Evolutionary conservation across 106 monocot genomes (phyloP).

Genomic region (Dendrobium officinale): DNA sequence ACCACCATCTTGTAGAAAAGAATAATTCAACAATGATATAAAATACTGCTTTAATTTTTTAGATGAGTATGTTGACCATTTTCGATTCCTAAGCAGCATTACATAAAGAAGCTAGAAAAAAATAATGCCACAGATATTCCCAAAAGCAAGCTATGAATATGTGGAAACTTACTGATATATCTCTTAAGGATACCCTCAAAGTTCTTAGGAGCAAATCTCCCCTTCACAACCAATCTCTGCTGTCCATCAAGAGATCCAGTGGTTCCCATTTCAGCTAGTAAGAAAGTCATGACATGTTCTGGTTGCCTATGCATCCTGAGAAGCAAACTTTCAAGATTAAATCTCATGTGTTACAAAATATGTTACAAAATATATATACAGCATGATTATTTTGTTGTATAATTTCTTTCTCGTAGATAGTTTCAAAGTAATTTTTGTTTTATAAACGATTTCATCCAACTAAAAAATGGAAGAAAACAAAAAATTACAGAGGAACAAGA

Average conservation of each 20-base stretch:
- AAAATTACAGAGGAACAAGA: neutral
- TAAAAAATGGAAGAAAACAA: neutral
- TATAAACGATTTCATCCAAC: neutral
- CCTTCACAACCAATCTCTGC: conserved; percentile 93
- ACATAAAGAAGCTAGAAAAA: neutral
- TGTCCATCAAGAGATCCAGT: conserved; percentile 98
- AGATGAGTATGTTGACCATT: neutral
- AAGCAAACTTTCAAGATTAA: conserved; percentile 4
- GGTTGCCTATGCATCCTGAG: conserved; percentile 95
- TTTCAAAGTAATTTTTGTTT: neutral
- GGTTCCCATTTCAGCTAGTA: conserved; percentile 97
- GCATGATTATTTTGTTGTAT: neutral
- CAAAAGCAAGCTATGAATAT: neutral
- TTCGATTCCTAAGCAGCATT: neutral
- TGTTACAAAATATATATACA: neutral
- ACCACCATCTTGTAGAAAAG: neutral
- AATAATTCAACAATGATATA: neutral
- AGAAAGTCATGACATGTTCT: conserved; percentile 94
- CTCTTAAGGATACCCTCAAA: conserved; percentile 93
- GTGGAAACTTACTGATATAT: conserved; percentile 82
- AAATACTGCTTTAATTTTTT: neutral
- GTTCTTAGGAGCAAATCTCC: conserved; percentile 97
- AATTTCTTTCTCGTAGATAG: neutral
- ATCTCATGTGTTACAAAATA: neutral
- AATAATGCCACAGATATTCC: neutral